phyloP scores from a whole-genome alignment of 176 grass and related monocot species.

The Canna indica region DNA sequence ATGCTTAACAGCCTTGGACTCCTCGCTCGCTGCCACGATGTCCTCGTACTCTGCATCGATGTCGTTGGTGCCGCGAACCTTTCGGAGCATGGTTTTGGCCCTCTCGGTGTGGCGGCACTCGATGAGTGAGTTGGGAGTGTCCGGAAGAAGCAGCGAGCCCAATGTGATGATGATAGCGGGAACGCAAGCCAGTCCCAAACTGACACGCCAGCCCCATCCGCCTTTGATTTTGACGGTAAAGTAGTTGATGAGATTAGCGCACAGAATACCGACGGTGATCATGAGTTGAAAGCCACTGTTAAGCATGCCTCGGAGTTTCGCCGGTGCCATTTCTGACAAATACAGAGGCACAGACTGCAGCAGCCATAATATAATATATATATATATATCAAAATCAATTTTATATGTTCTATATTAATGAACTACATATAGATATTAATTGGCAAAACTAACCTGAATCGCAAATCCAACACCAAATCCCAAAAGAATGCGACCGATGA shows the following conservation, averaged over 20 bases:
- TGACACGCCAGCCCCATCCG: background rate
- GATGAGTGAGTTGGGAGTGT: background rate
- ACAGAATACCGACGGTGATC: background rate
- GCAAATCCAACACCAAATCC: conserved; percentile 48
- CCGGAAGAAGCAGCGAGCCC: background rate
- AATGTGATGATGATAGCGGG: background rate
- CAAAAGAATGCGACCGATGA: conserved; percentile 45
- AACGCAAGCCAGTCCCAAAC: no score
- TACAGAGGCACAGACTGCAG: background rate
- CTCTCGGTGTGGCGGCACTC: background rate
- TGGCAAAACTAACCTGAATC: conserved; percentile 35
- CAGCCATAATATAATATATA: background rate
- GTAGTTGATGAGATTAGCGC: background rate
- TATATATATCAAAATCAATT: no score
- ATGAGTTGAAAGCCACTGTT: background rate
- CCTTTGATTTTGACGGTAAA: background rate
- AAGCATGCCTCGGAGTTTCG: background rate
- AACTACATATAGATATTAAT: no score
- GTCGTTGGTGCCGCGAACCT: conserved; percentile 41
- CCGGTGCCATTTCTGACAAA: background rate
- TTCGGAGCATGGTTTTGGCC: conserved; percentile 29
- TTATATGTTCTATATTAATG: no score
- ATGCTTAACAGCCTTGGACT: conserved; percentile 33
- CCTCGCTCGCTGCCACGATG: conserved; percentile 43
- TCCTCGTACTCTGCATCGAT: conserved; percentile 45